Base-by-base conservation (phyloP, 768 basidiomycete species). In the Collybia nuda region DNA sequence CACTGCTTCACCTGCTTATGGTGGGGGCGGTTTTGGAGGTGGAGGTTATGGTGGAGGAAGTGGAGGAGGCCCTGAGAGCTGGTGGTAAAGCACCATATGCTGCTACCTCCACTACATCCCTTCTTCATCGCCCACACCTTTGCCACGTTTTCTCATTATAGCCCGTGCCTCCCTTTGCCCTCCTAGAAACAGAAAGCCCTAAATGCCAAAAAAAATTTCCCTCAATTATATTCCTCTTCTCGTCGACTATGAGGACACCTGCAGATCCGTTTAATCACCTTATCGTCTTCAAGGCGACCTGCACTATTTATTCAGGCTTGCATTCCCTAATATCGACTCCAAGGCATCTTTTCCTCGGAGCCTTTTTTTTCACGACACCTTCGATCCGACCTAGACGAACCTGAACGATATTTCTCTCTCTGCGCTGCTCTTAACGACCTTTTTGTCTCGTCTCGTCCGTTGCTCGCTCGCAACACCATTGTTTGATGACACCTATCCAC, bases 391-490 rank as follows among this genome's bases (percentile, higher is more conserved):
- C 70, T 70, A 63, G 58, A 62, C 54, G 56, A 56, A 26, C 57
- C 52, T 54, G 54, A 61, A 55, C 50, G 48, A 53, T 51, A 50
- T 55, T 52, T 55, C 49, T 47, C 40, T 38, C 41, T 56, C 64
- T 77, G 80, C 79, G 80, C 83, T 84, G 80, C 83, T 84, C 80
- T 81, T 78, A 74, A 67, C 60, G 68, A 62, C 74, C 64, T 76
- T 80, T 79, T 67, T 65, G 58, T 63, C 59, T 55, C 55, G 52
- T 57, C 46, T 57, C 54, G 57, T 53, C 52, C 55, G 55, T 75
- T 77, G 75, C 71, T 60, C 59, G 57, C 58, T 59, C 53, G 56
- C 70, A 72, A 50, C 71, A 71, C 75, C 74, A 76, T 32, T 32
- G 32, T 32, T 32, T 32, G 32, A 32, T 32, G 32, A 72, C 73